Conservation (phyloP, 164 flowering plant species). For the Aristolochia californica region DNA sequence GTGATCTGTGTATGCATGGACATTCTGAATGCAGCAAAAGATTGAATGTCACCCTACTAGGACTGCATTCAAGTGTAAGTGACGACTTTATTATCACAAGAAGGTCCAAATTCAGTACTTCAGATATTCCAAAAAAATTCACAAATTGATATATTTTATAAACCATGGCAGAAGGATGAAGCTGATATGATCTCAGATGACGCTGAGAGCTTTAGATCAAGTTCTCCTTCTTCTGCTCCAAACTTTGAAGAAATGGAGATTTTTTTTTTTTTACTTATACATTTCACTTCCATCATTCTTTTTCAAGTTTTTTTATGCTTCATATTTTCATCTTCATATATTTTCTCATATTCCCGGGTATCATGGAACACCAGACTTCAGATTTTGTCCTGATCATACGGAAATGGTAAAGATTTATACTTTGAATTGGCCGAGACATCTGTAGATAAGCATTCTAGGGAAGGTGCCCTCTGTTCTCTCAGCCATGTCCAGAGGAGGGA, state of each 20-base stretch:
- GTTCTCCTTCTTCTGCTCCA: conserved; percentile 21
- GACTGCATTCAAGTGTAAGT: conserved; percentile 23
- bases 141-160: not conserved
- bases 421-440: not conserved
- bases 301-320: too few species aligned
- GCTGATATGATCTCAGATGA: conserved; percentile 27
- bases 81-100: not conserved
- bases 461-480: too few species aligned
- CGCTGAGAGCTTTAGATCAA: conserved; percentile 15
- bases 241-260: conserved; percentile 30
- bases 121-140: too few species aligned
- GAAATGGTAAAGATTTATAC: conserved; percentile 3
- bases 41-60: conserved; percentile 6
- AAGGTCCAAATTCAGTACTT: not conserved
- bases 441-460: not conserved
- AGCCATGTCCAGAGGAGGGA: too few species aligned
- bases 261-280: not conserved
- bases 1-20: conserved; percentile 9
- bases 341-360: conserved; percentile 3
- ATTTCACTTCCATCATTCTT: not conserved
- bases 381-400: conserved; percentile 3
- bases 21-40: conserved; percentile 8
- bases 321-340: not conserved
- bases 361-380: conserved; percentile 3
- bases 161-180: conserved; percentile 24